Percentiles rank a stretch among this genome's conserved stretches.
Conservation (phyloP, 495 filamentous ascomycete genomes). For the Aspergillus campestris region DNA sequence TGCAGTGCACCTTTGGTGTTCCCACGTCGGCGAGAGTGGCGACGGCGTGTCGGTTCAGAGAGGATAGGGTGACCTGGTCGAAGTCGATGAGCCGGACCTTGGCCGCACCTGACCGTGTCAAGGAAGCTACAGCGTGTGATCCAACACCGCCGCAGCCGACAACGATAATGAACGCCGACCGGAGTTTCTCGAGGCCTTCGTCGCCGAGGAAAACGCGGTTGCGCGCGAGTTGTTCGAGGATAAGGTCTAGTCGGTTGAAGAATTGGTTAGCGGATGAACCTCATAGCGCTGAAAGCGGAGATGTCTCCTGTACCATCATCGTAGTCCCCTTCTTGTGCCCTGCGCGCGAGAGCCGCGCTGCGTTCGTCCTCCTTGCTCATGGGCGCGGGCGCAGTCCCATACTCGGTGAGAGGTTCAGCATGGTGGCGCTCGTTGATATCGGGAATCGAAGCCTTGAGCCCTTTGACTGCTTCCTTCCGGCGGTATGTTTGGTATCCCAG, state of each 20-base stretch:
- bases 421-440: constrained; percentile 35
- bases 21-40: constrained; percentile 92
- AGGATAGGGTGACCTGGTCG: constrained; percentile 92
- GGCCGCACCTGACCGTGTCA: constrained; percentile 81
- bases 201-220: constrained; percentile 88
- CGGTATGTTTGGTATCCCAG: constrained; percentile 61
- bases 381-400: constrained; percentile 55
- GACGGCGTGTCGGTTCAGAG: constrained; percentile 88
- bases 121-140: constrained; percentile 77
- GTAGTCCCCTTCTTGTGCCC: constrained; percentile 82
- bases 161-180: constrained; percentile 73
- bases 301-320: constrained; percentile 58
- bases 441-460: constrained; percentile 69
- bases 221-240: constrained; percentile 90
- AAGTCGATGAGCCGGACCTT: constrained; percentile 91
- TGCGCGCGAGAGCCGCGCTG: constrained; percentile 63
- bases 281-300: neutral
- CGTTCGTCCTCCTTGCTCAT: constrained; percentile 69
- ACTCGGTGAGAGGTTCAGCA: constrained; percentile 62
- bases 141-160: constrained; percentile 94
- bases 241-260: constrained; percentile 52
- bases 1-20: constrained; percentile 83
- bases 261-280: constrained; percentile 8
- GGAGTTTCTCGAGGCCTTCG: constrained; percentile 68
- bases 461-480: constrained; percentile 51